Base-by-base conservation (phyloP, 2,329 filamentous ascomycete species). In the Onygena corvina region DNA sequence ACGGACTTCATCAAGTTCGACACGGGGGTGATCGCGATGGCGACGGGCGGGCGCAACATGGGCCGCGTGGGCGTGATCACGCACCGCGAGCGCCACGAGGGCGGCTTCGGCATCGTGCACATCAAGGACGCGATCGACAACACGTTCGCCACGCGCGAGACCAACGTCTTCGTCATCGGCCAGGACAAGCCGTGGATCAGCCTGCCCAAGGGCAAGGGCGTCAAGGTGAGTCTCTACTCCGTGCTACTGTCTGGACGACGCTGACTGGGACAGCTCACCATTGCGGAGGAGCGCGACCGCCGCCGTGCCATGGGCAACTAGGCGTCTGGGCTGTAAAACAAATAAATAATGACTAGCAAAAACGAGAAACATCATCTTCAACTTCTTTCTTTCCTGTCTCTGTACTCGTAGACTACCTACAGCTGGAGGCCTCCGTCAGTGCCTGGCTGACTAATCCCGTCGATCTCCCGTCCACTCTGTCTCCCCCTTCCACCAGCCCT, bases 121-220 rank as follows among this genome's bases (percentile, higher is more conserved):
- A 84, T 98, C 76, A 98, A 98, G 86, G 92, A 98, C 70, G 90
- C 89, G 68, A 90, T 98, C 75, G 92, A 96, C 83, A 98, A 98
- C 85, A 86, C 86, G 70, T 98, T 98, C 76, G 89, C 92, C 67
- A 98, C 92, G 70, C 92, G 92, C 76, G 89, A 98, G 81, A 84
- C 76, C 81, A 98, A 98, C 86, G 89, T 98, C 67, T 98, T 98
- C 78, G 83, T 98, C 77, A 95, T 98, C 65, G 92, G 92, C 67
- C 79, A 83, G 65, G 92, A 98, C 69, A 96, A 96, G 85, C 90
- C 92, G 68, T 98, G 92, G 92, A 83, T 98, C 76, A 94, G 86
- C 66, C 83, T 98, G 71, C 93, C 92, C 73, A 98, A 96, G 87
- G 92, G 92, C 78, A 95, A 95, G 83, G 92, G 92, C 86, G 92